phyloP scores from a whole-genome alignment of 768 basidiomycete species.

The Lactarius psammicola region DNA sequence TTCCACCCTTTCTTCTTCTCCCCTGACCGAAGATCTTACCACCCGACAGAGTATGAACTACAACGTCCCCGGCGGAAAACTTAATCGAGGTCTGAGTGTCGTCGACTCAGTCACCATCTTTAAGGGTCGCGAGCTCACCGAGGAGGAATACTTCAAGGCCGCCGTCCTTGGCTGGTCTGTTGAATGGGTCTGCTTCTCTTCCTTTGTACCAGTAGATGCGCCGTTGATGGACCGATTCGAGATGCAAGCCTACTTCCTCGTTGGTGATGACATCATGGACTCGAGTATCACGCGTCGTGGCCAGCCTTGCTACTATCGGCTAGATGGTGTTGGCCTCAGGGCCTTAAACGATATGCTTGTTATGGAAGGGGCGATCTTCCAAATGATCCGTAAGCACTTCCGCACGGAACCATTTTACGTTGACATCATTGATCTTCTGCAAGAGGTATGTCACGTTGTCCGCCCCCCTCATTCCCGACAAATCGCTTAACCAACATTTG shows the following conservation, averaged over 20 bases:
- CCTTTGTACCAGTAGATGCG: background rate
- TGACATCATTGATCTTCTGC: constrained; percentile 88
- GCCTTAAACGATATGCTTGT: constrained; percentile 97
- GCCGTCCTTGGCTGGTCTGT: constrained; percentile 94
- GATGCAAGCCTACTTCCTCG: constrained; percentile 98
- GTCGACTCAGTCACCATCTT: constrained; percentile 91
- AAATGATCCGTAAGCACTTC: constrained; percentile 85
- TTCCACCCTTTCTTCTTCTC: background rate
- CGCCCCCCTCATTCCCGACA: background rate
- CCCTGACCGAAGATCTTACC: constrained; percentile 7
- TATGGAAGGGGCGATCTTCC: constrained; percentile 93
- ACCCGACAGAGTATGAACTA: constrained; percentile 72
- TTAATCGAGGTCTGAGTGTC: constrained; percentile 93
- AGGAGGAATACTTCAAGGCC: constrained; percentile 85
- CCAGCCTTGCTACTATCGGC: constrained; percentile 92
- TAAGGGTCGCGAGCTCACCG: constrained; percentile 62
- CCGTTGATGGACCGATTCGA: constrained; percentile 35
- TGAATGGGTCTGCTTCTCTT: constrained; percentile 65
- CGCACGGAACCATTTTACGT: constrained; percentile 76
- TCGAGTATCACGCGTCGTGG: constrained; percentile 89
- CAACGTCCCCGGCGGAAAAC: constrained; percentile 95
- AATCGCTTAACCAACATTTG: background rate
- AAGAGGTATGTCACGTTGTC: constrained; percentile 53
- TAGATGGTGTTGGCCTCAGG: constrained; percentile 68
- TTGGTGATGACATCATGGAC: constrained; percentile 98